Conservation (phyloP, 2,329 filamentous ascomycete species). For the Penicillium capsulatum region DNA sequence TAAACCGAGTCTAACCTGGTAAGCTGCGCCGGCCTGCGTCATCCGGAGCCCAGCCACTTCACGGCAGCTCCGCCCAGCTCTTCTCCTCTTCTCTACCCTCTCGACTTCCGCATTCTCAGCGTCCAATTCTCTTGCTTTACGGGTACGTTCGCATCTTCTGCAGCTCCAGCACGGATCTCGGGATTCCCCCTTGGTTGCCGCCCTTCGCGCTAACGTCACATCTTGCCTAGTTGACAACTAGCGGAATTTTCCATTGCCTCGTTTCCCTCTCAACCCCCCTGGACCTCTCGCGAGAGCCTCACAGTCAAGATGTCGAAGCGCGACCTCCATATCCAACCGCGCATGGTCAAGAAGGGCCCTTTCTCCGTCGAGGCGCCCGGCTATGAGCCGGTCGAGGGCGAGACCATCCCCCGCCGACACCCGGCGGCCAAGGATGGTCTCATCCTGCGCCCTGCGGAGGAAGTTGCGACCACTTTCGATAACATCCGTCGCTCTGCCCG, state of each 20-base stretch:
- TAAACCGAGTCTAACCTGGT: no score
- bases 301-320: slow-evolving; percentile 31
- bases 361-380: slow-evolving; percentile 71
- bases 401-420: slow-evolving; percentile 79
- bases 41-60: slow-evolving; percentile 1
- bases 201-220: slow-evolving; percentile 8
- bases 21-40: neutral
- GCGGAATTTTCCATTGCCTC: slow-evolving; percentile 13
- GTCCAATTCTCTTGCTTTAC: neutral
- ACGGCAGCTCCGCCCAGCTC: neutral
- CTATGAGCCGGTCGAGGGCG: slow-evolving; percentile 65
- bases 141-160: neutral
- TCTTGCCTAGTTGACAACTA: slow-evolving; percentile 1
- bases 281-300: slow-evolving; percentile 8
- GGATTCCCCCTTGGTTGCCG: neutral
- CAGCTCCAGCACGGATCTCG: neutral
- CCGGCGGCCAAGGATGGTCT: slow-evolving; percentile 67
- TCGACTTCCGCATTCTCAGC: neutral
- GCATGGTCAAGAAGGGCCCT: slow-evolving; percentile 64
- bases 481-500: slow-evolving; percentile 66
- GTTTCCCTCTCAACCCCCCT: neutral
- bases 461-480: slow-evolving; percentile 73
- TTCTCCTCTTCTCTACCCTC: neutral
- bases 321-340: slow-evolving; percentile 36
- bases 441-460: slow-evolving; percentile 60